Evolutionary conservation across 169 alveolate species (phyloP).

Genomic region (Nephromyces sp.): DNA sequence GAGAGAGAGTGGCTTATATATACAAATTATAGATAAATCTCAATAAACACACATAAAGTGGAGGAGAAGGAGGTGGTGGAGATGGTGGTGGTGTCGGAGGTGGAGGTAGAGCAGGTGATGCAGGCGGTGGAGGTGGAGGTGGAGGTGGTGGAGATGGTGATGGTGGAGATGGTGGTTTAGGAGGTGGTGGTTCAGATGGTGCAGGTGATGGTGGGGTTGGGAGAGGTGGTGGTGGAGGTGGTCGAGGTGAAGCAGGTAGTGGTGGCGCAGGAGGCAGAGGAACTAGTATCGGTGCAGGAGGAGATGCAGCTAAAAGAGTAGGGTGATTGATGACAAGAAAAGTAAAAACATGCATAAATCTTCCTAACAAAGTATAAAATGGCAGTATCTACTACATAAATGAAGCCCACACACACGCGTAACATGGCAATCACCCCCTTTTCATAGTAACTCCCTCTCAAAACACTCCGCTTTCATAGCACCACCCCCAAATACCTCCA

Average conservation of each 20-base stretch:
- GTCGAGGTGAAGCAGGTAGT: not conserved
- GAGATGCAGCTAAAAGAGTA: no score
- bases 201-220: not conserved
- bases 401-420: no score
- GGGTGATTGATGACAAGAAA: no score
- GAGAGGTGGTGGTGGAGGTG: not conserved
- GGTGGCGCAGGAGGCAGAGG: not conserved
- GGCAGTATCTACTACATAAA: no score
- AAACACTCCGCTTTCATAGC: no score
- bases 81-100: not conserved
- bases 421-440: no score
- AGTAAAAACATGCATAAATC: no score
- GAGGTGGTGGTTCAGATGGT: not conserved
- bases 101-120: not conserved
- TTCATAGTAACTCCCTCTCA: no score
- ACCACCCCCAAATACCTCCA: slow-evolving; percentile 20
- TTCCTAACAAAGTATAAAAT: no score
- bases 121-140: not conserved
- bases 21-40: no score
- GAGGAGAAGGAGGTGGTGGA: not conserved
- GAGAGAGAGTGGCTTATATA: no score
- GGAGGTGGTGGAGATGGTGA: not conserved
- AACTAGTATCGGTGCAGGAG: not conserved
- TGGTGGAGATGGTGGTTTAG: not conserved
- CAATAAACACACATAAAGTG: not conserved